phyloP scores from a whole-genome alignment of 2,329 filamentous ascomycete genomes.

The Trichoderma guizhouense region DNA sequence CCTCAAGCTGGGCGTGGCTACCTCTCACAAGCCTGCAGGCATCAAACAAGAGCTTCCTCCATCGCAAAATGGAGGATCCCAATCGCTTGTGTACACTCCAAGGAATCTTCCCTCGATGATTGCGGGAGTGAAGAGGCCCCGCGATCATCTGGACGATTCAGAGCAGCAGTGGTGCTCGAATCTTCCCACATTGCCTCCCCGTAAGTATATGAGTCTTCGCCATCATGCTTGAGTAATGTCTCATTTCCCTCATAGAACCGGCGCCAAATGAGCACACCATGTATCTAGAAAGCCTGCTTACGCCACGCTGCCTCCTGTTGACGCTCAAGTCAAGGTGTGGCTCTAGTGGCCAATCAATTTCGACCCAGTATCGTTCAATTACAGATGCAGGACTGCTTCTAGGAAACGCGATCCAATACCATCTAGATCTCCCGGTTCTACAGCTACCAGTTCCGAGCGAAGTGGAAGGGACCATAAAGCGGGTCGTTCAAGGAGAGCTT shows the following conservation, averaged over 20 bases:
- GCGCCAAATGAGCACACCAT: conserved; percentile 12
- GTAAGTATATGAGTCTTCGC: neutral
- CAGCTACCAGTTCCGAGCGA: conserved; percentile 15
- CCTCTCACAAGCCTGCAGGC: neutral
- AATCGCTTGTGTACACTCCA: neutral
- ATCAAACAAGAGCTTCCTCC: neutral
- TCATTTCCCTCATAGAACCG: conserved; percentile 14
- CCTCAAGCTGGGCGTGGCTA: neutral
- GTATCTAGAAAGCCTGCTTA: conserved; percentile 21
- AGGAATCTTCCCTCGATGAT: neutral
- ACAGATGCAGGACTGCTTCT: conserved; percentile 22
- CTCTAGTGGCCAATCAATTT: neutral
- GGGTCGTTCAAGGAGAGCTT: conserved; percentile 24
- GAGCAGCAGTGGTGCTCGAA: neutral
- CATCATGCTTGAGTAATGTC: neutral
- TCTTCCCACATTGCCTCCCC: neutral
- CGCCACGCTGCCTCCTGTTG: conserved; percentile 17
- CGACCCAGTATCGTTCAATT: conserved; percentile 6
- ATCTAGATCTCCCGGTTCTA: conserved; percentile 20
- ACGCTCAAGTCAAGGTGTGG: conserved; percentile 13
- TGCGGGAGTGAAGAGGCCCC: conserved; percentile 2
- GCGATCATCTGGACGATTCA: neutral
- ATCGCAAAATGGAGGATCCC: neutral
- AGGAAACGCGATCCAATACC: conserved; percentile 8
- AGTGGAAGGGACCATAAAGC: neutral